A percentile compares a stretch with the other conserved stretches of the same genome.
These are phyloP conservation scores for Polychytrium aggregatum DNA, from an alignment of 192 early-diverging fungal genomes.

Conservation along the genomic window DNA sequence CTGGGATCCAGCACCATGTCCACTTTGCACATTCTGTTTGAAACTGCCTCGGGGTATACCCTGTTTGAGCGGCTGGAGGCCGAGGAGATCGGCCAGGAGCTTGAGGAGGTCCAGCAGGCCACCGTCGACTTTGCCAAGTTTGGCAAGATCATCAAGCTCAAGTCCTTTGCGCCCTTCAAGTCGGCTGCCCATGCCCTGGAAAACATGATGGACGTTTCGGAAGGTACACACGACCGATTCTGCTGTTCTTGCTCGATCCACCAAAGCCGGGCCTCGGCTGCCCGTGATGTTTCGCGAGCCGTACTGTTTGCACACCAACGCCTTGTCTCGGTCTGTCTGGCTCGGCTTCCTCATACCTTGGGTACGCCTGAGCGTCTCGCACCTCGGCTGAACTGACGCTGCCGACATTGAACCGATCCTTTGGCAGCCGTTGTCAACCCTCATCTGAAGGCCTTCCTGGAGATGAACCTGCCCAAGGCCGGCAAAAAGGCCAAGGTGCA, in stretches of 20 bases:
- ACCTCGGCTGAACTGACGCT: too few species aligned
- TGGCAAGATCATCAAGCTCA: constrained; percentile 79
- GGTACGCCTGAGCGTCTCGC: too few species aligned
- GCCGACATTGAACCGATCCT: background rate
- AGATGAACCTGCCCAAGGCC: constrained; percentile 80
- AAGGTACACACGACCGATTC: constrained; percentile 65
- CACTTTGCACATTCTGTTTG: constrained; percentile 85
- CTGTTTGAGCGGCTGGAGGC: constrained; percentile 87
- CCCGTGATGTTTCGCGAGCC: too few species aligned
- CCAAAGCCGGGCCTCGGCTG: background rate
- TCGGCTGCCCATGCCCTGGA: constrained; percentile 93
- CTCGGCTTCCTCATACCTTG: too few species aligned
- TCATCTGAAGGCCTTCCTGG: constrained; percentile 84
- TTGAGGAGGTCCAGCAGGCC: constrained; percentile 74
- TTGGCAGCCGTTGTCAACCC: constrained; percentile 71
- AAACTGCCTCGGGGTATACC: constrained; percentile 93
- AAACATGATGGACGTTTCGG: constrained; percentile 96
- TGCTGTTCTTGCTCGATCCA: constrained; percentile 9
- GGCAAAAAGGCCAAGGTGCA: constrained; percentile 58
- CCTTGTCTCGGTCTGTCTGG: background rate
- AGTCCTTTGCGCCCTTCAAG: constrained; percentile 95
- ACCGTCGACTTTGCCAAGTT: constrained; percentile 81
- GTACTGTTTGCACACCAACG: too few species aligned
- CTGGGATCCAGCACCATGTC: too few species aligned
- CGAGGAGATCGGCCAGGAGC: constrained; percentile 92